phyloP scores from a whole-genome alignment of 106 monocot species.

The Platanthera zijinensis region DNA sequence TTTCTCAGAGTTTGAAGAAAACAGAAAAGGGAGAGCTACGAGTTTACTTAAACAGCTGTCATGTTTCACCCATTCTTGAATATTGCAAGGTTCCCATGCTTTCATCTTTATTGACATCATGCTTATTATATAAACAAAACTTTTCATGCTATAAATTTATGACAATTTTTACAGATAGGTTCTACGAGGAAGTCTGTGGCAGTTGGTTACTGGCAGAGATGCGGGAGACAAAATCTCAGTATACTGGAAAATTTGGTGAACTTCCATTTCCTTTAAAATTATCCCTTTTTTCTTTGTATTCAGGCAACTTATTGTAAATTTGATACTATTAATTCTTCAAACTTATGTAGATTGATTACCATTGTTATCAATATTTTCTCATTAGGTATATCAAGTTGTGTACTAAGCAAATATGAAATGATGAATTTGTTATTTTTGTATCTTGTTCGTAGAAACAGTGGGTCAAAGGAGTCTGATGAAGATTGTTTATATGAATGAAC shows the following conservation, averaged over 20 bases:
- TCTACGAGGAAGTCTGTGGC: conserved; percentile 67
- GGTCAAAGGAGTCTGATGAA: background rate
- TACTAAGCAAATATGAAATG: background rate
- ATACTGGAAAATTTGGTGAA: conserved; percentile 83
- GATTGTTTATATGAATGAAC: no score
- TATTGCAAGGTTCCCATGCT: conserved; percentile 64
- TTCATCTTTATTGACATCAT: background rate
- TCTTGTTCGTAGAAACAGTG: background rate
- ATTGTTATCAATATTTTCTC: background rate
- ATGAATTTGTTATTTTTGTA: background rate
- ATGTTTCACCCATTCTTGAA: conserved; percentile 92
- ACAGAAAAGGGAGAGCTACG: conserved; percentile 56
- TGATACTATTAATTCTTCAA: background rate
- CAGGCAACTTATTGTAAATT: background rate
- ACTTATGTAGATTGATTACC: background rate
- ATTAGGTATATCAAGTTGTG: background rate
- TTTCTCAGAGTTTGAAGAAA: conserved; percentile 63
- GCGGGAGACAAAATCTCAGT: conserved; percentile 65
- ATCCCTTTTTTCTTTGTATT: background rate
- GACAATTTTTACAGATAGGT: conserved; percentile 45
- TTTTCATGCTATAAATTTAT: background rate
- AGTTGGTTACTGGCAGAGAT: conserved; percentile 56
- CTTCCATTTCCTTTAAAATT: background rate
- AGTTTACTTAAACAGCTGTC: conserved; percentile 53
- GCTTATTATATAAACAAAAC: background rate